phyloP scores from a whole-genome alignment of 1,284 basidiomycete species.

The Tremellales sp. region DNA sequence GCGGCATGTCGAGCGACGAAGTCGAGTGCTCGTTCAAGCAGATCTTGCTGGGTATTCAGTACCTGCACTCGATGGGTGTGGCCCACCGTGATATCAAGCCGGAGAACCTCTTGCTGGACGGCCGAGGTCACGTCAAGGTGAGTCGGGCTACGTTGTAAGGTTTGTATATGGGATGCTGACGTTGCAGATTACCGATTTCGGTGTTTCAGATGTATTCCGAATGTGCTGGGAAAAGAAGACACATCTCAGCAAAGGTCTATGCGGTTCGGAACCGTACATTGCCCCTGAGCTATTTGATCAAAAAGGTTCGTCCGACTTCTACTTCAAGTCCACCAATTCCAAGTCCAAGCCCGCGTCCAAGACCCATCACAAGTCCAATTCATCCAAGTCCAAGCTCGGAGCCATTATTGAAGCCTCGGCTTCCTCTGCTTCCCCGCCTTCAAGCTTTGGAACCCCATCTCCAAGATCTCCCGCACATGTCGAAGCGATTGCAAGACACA shows the following conservation, averaged over 20 bases:
- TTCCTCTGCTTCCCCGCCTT: too few relatives aligned
- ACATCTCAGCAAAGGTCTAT: slow-evolving; percentile 94
- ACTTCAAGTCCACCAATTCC: neutral
- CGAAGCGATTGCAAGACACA: neutral
- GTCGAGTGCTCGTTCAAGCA: slow-evolving; percentile 99
- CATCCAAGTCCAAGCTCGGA: neutral
- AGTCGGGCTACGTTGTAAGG: slow-evolving; percentile 16
- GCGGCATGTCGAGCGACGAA: slow-evolving; percentile 87
- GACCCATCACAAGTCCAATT: neutral
- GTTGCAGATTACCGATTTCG: slow-evolving; percentile 89
- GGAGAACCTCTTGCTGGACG: slow-evolving; percentile 93
- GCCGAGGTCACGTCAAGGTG: slow-evolving; percentile 82
- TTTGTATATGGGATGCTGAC: slow-evolving; percentile 3
- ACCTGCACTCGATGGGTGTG: slow-evolving; percentile 29
- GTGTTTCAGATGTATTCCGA: slow-evolving; percentile 95
- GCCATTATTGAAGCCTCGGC: too few relatives aligned
- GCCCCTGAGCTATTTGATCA: slow-evolving; percentile 95
- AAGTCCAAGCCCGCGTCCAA: neutral
- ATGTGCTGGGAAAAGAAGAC: slow-evolving; percentile 97
- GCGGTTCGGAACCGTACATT: slow-evolving; percentile 97
- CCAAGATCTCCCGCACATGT: neutral
- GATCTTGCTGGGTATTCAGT: slow-evolving; percentile 57
- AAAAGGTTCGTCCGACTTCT: slow-evolving; percentile 69
- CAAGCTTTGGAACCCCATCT: neutral
- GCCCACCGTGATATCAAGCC: slow-evolving; percentile 96